These are phyloP conservation scores for Xylaria longipes DNA, from an alignment of 495 filamentous ascomycete species.

Conservation along the genomic window DNA sequence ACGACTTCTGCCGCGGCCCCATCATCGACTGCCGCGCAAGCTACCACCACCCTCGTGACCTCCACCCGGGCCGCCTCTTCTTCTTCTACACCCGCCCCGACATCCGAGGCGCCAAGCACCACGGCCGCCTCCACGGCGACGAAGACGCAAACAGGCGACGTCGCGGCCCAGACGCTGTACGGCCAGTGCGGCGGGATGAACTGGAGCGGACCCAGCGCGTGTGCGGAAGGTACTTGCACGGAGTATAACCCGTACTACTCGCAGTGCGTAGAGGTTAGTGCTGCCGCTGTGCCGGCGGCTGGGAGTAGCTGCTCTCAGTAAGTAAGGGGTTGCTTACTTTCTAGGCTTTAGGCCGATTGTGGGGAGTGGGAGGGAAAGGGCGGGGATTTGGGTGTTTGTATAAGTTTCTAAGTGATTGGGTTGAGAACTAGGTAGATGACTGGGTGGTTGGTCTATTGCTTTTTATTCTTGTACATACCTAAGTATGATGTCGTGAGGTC, in stretches of 20 bases:
- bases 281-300: background rate
- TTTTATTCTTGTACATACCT: constrained; percentile 1
- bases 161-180: constrained; percentile 42
- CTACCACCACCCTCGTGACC: constrained; percentile 37
- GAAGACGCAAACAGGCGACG: constrained; percentile 40
- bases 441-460: background rate
- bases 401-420: background rate
- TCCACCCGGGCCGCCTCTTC: constrained; percentile 36
- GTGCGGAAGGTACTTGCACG: constrained; percentile 56
- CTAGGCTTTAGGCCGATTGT: background rate
- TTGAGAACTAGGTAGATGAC: background rate
- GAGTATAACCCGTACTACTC: constrained; percentile 56
- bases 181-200: constrained; percentile 61
- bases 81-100: constrained; percentile 20
- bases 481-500: background rate
- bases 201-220: constrained; percentile 55
- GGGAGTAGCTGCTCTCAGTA: background rate
- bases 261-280: constrained; percentile 49
- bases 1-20: background rate
- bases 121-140: constrained; percentile 37
- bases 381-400: background rate
- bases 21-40: constrained; percentile 29
- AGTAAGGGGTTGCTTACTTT: background rate
- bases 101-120: constrained; percentile 37
- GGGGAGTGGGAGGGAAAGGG: background rate